Conservation (phyloP, 805 yeast genomes). For the Scheffersomyces coipomensis region DNA sequence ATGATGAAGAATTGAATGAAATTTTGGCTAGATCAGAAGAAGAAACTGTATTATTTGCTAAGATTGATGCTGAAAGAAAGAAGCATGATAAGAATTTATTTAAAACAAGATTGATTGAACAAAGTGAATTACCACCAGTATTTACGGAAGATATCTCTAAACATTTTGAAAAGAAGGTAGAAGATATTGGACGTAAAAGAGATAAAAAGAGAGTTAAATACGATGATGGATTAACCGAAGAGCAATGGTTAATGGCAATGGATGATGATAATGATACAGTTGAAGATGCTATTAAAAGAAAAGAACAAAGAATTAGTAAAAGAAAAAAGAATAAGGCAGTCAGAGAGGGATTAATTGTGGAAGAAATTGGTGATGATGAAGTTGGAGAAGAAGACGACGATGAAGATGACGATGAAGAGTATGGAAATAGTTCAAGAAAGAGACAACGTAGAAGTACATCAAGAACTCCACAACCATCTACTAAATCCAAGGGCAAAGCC, state of each 20-base stretch:
- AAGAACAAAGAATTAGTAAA: conserved; percentile 42
- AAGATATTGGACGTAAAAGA: conserved; percentile 60
- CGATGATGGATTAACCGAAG: conserved; percentile 89
- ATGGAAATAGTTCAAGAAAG: conserved; percentile 14
- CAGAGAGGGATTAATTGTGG: conserved; percentile 19
- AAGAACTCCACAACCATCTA: conserved; percentile 11
- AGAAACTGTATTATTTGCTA: conserved; percentile 53
- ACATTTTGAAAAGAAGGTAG: conserved; percentile 50
- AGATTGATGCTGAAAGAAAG: conserved; percentile 60
- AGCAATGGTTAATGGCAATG: conserved; percentile 85
- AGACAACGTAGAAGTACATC: conserved; percentile 16
- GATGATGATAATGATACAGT: conserved; percentile 68
- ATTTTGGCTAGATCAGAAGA: conserved; percentile 67
- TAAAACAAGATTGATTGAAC: conserved; percentile 58
- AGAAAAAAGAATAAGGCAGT: conserved; percentile 29
- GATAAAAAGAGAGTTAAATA: conserved; percentile 78
- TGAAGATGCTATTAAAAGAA: conserved; percentile 57
- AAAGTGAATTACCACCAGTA: conserved; percentile 76
- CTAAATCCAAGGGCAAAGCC: conserved; percentile 8
- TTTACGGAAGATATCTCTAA: conserved; percentile 63
- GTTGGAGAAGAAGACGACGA: conserved; percentile 23
- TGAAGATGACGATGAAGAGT: conserved; percentile 23
- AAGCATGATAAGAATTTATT: conserved; percentile 28
- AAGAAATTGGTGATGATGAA: conserved; percentile 22
- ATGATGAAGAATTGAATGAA: conserved; percentile 71